Evolutionary conservation across 768 basidiomycete species (phyloP), one percentile per base, ranked within the genome.

Genomic region (Suillus spraguei): DNA sequence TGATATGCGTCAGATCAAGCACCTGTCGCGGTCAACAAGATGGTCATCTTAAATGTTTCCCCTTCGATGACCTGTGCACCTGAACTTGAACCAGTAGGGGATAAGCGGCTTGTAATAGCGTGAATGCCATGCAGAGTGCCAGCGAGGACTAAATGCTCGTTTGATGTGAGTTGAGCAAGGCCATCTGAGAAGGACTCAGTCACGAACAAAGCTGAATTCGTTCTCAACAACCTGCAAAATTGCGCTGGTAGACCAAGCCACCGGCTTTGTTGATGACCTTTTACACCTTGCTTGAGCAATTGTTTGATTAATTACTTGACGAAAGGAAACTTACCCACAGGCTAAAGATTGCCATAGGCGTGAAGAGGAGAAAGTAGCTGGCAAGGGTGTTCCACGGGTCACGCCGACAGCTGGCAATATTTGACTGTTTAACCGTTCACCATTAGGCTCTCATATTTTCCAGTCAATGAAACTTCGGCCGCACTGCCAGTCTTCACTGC

Each of bases 211-310:
- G 35, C 50, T 32, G 28, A 38, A 47, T 41, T 41, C 11, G 24
- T 20, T 58, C 17, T 58, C 60, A 72, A 80, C 54, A 66, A 93
- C 96, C 94, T 80, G 90, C 88, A 73, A 96, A 97, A 72, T 89
- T 94, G 63, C 92, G 86, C 69, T 96, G 91, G 79, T 96, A 99
- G 50, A 98, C 91, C 39, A 99, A 85, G 8, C 97, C 97, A 33
- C 97, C 97, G 16, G 97, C 97, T 81, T 99, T 99, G 77, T 98
- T 99, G 71, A 99, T 97, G 62, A 98, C 87, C 92, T 95, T 74
- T 63, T 74, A 22, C 52, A 32, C 33, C 33, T n/a, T 68, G 46
- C 44, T 17, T 67, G 46, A 61, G 38, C 47, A 52, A 38, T 46
- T 32, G 24, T 28, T 17, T 28, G 24, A 10, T 6, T 32, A 32